Conservation (phyloP, 2,329 filamentous ascomycete genomes). For the Hypocrella siamensis region DNA sequence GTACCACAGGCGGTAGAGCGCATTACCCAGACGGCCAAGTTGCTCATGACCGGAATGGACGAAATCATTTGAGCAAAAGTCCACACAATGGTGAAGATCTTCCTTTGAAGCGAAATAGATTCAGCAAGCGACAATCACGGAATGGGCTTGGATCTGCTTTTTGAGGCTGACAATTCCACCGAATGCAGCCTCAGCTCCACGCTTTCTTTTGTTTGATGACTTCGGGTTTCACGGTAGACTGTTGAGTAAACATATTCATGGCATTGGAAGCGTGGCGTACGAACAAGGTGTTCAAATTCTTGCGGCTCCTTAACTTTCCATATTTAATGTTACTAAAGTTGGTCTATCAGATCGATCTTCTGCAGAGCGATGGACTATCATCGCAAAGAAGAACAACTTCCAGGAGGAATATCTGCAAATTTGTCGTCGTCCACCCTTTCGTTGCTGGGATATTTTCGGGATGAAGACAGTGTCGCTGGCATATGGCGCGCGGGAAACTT, state of each 20-base stretch:
- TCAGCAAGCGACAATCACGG: constrained; percentile 87
- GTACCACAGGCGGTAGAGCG: constrained; percentile 48
- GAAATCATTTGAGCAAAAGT: constrained; percentile 43
- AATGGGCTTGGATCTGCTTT: constrained; percentile 87
- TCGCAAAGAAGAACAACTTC: too few species aligned
- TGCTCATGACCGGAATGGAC: constrained; percentile 34
- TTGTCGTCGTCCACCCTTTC: too few species aligned
- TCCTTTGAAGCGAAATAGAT: constrained; percentile 44
- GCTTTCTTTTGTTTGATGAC: not conserved
- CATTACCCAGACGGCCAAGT: constrained; percentile 35
- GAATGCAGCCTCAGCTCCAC: not conserved
- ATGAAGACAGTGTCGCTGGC: too few species aligned
- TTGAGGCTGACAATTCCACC: constrained; percentile 18
- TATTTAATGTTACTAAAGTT: too few species aligned
- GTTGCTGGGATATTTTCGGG: too few species aligned
- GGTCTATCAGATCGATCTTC: too few species aligned
- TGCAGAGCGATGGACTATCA: too few species aligned
- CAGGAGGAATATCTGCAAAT: too few species aligned
- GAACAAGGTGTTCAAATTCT: constrained; percentile 3
- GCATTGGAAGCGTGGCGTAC: constrained; percentile 19
- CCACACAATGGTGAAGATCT: constrained; percentile 39
- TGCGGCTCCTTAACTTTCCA: not conserved
- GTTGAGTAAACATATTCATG: constrained; percentile 9
- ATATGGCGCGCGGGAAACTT: too few species aligned
- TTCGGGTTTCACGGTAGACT: not conserved